A percentile compares a stretch with the other conserved stretches of the same genome.
phyloP scores from a whole-genome alignment of 306 rosid species.

The Parietaria judaica region DNA sequence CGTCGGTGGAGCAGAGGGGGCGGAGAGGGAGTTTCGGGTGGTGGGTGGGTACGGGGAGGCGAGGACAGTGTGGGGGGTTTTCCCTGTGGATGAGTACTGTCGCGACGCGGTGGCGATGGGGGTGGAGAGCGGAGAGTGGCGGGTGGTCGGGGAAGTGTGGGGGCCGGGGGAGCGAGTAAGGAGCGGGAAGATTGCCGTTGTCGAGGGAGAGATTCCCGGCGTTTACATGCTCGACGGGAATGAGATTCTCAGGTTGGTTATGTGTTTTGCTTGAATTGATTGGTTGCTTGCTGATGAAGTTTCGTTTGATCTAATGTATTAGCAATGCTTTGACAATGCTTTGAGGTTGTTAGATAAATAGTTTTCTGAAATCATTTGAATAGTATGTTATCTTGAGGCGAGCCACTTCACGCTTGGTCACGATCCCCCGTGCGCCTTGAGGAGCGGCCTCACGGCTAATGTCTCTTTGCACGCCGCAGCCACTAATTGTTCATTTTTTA shows the following conservation, averaged over 20 bases:
- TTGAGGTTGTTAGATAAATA: too few species aligned
- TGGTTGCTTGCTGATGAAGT: too few species aligned
- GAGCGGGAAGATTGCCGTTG: slow-evolving; percentile 63
- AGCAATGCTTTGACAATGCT: too few species aligned
- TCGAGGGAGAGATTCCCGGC: slow-evolving; percentile 36
- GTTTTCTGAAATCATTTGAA: too few species aligned
- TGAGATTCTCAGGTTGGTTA: slow-evolving; percentile 56
- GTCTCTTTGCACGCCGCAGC: too few species aligned
- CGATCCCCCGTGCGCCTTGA: too few species aligned
- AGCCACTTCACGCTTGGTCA: too few species aligned
- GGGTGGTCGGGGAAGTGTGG: slow-evolving; percentile 73
- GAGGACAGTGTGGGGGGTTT: slow-evolving; percentile 66
- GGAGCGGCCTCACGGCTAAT: too few species aligned
- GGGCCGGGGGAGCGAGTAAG: slow-evolving; percentile 44
- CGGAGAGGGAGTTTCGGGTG: slow-evolving; percentile 64
- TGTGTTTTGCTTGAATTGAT: background rate
- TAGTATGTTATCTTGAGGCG: too few species aligned
- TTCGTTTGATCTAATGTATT: background rate
- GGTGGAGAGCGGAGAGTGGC: slow-evolving; percentile 50
- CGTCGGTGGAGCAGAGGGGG: slow-evolving; percentile 24
- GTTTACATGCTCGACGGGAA: slow-evolving; percentile 74
- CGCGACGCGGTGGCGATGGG: slow-evolving; percentile 63
- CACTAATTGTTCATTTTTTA: too few species aligned
- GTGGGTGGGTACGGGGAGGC: slow-evolving; percentile 82
- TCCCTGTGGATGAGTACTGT: slow-evolving; percentile 73